These are phyloP conservation scores for Rubia tinctorum DNA, from an alignment of 305 asterid genomes.

Conservation along the genomic window DNA sequence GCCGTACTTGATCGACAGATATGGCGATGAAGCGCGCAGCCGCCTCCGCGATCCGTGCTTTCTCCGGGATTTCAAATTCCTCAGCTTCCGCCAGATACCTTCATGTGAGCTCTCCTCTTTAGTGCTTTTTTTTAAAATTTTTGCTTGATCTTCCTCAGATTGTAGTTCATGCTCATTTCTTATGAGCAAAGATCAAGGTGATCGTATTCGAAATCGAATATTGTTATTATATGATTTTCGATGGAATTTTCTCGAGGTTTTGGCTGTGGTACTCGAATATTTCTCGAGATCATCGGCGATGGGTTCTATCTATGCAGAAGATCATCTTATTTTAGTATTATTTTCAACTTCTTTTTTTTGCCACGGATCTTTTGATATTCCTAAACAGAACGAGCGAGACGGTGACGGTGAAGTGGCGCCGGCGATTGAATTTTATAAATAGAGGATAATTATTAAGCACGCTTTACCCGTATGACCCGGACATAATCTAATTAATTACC, in stretches of 20 bases:
- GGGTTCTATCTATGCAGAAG: neutral
- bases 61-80: conserved; percentile 37
- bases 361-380: neutral
- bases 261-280: neutral
- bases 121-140: neutral
- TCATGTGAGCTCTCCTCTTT: conserved; percentile 43
- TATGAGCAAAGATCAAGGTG: neutral
- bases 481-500: neutral
- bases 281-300: conserved; percentile 1
- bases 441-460: too few relatives aligned
- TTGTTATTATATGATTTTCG: neutral
- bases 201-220: neutral
- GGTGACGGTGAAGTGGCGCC: neutral
- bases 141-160: neutral
- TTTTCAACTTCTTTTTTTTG: neutral
- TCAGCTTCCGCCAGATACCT: conserved; percentile 47
- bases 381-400: neutral
- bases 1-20: neutral
- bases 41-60: conserved; percentile 59
- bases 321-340: neutral
- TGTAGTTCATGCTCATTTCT: neutral
- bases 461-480: neutral
- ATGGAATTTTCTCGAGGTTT: neutral
- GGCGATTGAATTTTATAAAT: neutral
- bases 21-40: conserved; percentile 89